Percentiles rank a stretch among this genome's conserved stretches.
Evolutionary conservation across 2,329 filamentous ascomycete species (phyloP).

Genomic region (Beauveria pseudobassiana): DNA sequence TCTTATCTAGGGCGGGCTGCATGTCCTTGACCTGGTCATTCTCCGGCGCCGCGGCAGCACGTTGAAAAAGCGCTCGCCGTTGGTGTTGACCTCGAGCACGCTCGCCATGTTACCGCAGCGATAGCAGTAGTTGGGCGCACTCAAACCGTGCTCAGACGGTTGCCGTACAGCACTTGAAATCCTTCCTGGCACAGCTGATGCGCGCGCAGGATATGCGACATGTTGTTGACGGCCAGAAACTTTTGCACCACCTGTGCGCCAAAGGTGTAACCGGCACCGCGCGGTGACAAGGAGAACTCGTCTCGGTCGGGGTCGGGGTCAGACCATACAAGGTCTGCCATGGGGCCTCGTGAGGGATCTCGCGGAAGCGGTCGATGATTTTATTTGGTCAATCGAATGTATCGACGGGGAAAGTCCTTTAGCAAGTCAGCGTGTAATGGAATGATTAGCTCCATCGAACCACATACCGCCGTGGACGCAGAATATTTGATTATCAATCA

Average conservation of each 20-base stretch:
- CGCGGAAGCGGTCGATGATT: constrained; percentile 96
- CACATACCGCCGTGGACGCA: constrained; percentile 80
- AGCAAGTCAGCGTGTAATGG: neutral
- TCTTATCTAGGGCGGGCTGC: constrained; percentile 68
- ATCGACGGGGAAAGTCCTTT: constrained; percentile 77
- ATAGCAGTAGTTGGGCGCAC: constrained; percentile 93
- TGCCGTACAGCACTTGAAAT: constrained; percentile 94
- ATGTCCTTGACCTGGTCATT: constrained; percentile 87
- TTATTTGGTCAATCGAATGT: constrained; percentile 98
- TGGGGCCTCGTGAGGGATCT: constrained; percentile 96
- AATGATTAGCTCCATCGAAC: neutral
- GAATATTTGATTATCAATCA: constrained; percentile 99
- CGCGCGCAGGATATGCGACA: constrained; percentile 96
- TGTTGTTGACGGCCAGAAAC: constrained; percentile 92
- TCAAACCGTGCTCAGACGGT: constrained; percentile 93
- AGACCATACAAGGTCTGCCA: constrained; percentile 99
- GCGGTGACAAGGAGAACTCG: constrained; percentile 89
- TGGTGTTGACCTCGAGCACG: constrained; percentile 90
- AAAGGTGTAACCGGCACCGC: constrained; percentile 95
- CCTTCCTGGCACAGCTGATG: constrained; percentile 98
- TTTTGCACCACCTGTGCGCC: constrained; percentile 97
- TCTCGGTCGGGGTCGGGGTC: constrained; percentile 96
- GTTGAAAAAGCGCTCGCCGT: constrained; percentile 91
- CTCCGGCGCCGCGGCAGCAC: constrained; percentile 92
- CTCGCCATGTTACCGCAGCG: constrained; percentile 95